A percentile compares a stretch with the other conserved stretches of the same genome.
Evolutionary conservation across 1,139 yeast species (phyloP).

Genomic region (Lodderomyces oxycetoniae): DNA sequence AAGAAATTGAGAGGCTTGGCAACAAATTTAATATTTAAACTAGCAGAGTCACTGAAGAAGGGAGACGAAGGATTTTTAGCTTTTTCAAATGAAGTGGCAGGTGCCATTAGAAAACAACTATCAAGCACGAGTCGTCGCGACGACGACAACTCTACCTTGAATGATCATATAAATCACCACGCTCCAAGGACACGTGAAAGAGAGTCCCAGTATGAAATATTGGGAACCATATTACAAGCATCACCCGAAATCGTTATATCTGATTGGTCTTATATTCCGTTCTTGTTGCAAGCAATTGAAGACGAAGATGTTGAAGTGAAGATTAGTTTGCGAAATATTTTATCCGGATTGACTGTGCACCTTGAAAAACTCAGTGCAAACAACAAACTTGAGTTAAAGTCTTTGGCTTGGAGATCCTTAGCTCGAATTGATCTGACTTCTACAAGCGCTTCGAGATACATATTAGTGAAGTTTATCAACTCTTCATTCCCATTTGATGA

Average conservation of each 20-base stretch:
- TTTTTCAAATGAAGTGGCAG: constrained; percentile 43
- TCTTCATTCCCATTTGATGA: constrained; percentile 66
- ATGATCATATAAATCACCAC: constrained; percentile 24
- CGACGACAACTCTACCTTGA: too few species aligned
- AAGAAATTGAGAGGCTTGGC: constrained; percentile 46
- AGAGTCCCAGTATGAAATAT: constrained; percentile 63
- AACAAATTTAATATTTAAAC: constrained; percentile 59
- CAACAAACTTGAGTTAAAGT: constrained; percentile 42
- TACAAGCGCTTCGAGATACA: constrained; percentile 39
- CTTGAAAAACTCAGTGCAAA: constrained; percentile 37
- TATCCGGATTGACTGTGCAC: constrained; percentile 55
- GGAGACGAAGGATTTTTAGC: constrained; percentile 16
- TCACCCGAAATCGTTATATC: constrained; percentile 40
- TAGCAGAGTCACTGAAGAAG: constrained; percentile 24
- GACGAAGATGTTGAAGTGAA: constrained; percentile 62
- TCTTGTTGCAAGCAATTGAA: constrained; percentile 67
- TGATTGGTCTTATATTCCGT: constrained; percentile 54
- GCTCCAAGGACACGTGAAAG: constrained; percentile 17
- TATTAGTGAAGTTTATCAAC: constrained; percentile 64
- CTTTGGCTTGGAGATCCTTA: constrained; percentile 28
- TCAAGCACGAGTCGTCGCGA: background rate
- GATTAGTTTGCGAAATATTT: constrained; percentile 67
- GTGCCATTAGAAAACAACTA: constrained; percentile 43
- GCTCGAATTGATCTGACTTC: constrained; percentile 12
- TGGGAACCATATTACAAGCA: constrained; percentile 60